Evolutionary conservation across 441 rosid species (phyloP), one percentile per base, ranked within the genome.

Genomic region (Dalechampia spathulata): DNA sequence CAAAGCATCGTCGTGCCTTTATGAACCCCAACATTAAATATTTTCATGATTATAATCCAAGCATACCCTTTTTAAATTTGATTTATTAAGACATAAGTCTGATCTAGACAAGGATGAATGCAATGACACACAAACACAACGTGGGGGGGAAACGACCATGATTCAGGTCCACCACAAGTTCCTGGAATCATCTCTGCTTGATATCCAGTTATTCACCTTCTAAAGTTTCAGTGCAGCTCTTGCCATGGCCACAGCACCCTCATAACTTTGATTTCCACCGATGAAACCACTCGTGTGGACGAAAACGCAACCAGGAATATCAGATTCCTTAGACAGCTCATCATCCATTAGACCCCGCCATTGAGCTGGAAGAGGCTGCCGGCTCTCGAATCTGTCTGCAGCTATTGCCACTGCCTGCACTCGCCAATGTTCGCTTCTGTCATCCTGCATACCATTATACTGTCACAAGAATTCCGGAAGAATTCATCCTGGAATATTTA

Each of bases 241-340:
- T 48, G 99, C 96, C 97, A 93, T 83, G 20, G 82, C 73, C 38
- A 93, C 47, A 17, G 89, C 92, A 4, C 99, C 99, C 8, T 78
- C 92, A 4, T 65, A 83, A 22, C 76, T 75, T 59, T 70, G 74
- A 70, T 85, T 89, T 61, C 95, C 92, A 6, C 97, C 99, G 0
- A 85, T 83, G 72, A 92, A 92, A 14, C 99, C 96, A 7, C 95
- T 83, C 93, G 87, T 85, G 64, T 87, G 96, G 68, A 83, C 88
- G 46, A 90, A 93, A 32, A 90, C 95, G 49, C 96, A 78, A 22
- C 83, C 83, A 0, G 87, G 75, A 53, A 93, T 83, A 61, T 79
- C 80, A 12, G 89, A 69, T 58, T 61, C 82, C 54, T 67, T 70
- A 14, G 96, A 82, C 39, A 93, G 90, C 20, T 87, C 85, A 22